Percentiles rank a stretch among this genome's conserved stretches.
phyloP scores from a whole-genome alignment of 495 filamentous ascomycete species.

The Cenococcum geophilum region DNA sequence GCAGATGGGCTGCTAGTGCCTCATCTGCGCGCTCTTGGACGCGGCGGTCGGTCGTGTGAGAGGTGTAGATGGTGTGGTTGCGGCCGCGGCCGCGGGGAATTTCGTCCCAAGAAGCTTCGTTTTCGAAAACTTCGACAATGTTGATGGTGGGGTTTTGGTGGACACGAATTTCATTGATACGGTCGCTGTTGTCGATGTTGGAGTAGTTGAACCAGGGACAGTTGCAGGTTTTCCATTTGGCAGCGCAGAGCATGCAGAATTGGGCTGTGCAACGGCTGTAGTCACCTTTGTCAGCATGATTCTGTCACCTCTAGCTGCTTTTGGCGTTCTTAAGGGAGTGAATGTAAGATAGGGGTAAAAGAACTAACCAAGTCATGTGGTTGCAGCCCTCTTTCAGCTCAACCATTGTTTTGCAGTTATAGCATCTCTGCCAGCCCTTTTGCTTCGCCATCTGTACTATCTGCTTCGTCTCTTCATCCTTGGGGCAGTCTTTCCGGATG shows the following conservation, averaged over 20 bases:
- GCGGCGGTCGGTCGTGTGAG: background rate
- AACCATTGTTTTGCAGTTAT: conserved; percentile 66
- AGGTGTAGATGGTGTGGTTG: conserved; percentile 4
- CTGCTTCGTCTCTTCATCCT: conserved; percentile 59
- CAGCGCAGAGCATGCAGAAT: conserved; percentile 76
- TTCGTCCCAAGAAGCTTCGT: no score
- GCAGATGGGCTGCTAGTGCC: conserved; percentile 50
- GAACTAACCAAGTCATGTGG: conserved; percentile 71
- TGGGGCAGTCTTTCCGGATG: conserved; percentile 57
- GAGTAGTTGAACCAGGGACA: conserved; percentile 75
- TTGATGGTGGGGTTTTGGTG: conserved; percentile 27
- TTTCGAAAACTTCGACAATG: conserved; percentile 23
- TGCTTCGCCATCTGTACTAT: conserved; percentile 62
- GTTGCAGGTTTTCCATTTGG: conserved; percentile 73
- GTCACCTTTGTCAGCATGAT: background rate
- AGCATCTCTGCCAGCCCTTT: conserved; percentile 71
- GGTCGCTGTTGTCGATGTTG: conserved; percentile 49
- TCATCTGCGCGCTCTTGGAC: conserved; percentile 54
- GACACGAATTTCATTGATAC: conserved; percentile 52
- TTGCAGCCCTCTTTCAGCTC: conserved; percentile 76
- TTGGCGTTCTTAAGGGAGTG: conserved; percentile 6
- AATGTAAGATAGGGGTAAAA: conserved; percentile 9
- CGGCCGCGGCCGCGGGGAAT: conserved; percentile 8
- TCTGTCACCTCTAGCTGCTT: no score
- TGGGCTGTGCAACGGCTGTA: conserved; percentile 66